Conservation (phyloP, 805 yeast species). For the Kuraishia hungarica region DNA sequence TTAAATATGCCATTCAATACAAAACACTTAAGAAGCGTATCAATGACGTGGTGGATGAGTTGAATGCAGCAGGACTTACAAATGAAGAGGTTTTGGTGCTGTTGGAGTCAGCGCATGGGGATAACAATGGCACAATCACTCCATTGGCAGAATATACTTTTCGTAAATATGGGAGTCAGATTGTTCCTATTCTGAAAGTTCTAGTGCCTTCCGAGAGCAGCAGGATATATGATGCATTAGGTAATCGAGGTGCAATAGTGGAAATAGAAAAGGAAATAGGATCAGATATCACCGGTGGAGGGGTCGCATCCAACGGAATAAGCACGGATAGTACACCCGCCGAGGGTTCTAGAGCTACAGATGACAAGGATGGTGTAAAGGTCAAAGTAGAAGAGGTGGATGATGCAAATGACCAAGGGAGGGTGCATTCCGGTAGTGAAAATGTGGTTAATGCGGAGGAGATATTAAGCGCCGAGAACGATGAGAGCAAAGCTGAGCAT, state of each 20-base stretch:
- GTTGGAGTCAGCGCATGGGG: constrained; percentile 7
- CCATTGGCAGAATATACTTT: constrained; percentile 29
- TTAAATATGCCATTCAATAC: constrained; percentile 60
- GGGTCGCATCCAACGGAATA: too few relatives aligned
- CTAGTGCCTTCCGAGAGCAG: background rate
- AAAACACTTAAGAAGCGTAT: constrained; percentile 63
- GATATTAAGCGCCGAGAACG: too few relatives aligned
- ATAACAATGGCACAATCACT: background rate
- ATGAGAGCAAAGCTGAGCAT: too few relatives aligned
- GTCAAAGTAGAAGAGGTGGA: background rate
- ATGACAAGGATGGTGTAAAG: background rate
- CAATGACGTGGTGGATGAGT: constrained; percentile 54
- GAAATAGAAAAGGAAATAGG: background rate
- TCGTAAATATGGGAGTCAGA: constrained; percentile 12
- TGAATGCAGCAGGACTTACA: constrained; percentile 48
- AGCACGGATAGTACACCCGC: too few relatives aligned
- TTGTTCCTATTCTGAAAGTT: constrained; percentile 24
- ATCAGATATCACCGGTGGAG: too few relatives aligned
- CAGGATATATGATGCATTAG: background rate
- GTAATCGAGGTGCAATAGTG: background rate
- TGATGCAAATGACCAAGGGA: background rate
- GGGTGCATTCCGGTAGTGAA: too few relatives aligned
- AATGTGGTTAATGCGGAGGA: too few relatives aligned
- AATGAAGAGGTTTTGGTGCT: constrained; percentile 22
- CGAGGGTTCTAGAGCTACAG: background rate